Evolutionary conservation across 2,329 filamentous ascomycete species (phyloP).

Genomic region (Claviceps lovelessii): DNA sequence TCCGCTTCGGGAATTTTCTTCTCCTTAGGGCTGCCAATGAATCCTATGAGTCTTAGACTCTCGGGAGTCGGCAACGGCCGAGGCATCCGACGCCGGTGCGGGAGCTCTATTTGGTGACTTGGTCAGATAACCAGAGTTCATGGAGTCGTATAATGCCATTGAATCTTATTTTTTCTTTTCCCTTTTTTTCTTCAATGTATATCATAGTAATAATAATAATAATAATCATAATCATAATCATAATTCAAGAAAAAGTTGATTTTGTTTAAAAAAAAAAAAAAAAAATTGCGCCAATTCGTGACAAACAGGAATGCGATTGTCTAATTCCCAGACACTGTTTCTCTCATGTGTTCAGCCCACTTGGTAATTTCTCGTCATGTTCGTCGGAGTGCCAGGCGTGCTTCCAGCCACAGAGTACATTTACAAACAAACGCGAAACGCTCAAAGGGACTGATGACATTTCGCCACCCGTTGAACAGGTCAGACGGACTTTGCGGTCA

Average conservation of each 20-base stretch:
- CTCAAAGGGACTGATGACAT: slow-evolving; percentile 55
- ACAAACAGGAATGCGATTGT: not conserved
- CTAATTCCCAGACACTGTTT: not conserved
- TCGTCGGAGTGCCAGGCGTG: slow-evolving; percentile 52
- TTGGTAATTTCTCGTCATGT: not conserved
- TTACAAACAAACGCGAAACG: slow-evolving; percentile 50
- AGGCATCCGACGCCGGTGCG: slow-evolving; percentile 49
- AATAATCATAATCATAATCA: too few relatives aligned
- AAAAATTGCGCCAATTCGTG: not conserved
- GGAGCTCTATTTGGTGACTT: slow-evolving; percentile 53
- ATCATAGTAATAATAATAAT: too few relatives aligned
- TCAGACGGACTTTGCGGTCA: slow-evolving; percentile 57
- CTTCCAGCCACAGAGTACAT: slow-evolving; percentile 60
- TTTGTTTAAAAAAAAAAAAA: not conserved
- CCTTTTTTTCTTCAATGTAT: too few relatives aligned
- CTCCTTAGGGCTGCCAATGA: slow-evolving; percentile 52
- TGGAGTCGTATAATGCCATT: not conserved
- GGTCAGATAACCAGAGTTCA: slow-evolving; percentile 40
- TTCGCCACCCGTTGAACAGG: slow-evolving; percentile 55
- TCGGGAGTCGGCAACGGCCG: slow-evolving; percentile 68
- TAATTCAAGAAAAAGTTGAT: too few relatives aligned
- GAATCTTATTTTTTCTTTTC: not conserved
- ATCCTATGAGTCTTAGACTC: slow-evolving; percentile 71
- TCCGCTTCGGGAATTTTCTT: slow-evolving; percentile 71
- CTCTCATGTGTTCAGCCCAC: not conserved